Evolutionary conservation across 2,329 filamentous ascomycete species (phyloP).

Genomic region (Beauveria asiatica): DNA sequence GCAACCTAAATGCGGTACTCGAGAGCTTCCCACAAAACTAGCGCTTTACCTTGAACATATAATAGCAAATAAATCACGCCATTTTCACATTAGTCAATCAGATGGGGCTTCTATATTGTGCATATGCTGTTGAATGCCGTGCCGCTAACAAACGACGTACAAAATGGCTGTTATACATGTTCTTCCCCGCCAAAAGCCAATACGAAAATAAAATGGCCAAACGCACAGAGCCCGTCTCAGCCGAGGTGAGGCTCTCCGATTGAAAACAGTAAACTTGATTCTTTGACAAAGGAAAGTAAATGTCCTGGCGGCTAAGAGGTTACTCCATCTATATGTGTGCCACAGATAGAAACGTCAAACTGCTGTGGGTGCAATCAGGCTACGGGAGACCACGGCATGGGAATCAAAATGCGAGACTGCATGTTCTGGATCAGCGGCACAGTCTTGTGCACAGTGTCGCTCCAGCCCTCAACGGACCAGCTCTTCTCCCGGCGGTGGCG

Average conservation of each 20-base stretch:
- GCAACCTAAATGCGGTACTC: constrained; percentile 72
- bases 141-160: constrained; percentile 2
- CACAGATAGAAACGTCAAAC: constrained; percentile 3
- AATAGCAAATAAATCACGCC: neutral
- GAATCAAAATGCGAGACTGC: constrained; percentile 88
- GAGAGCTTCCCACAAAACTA: constrained; percentile 40
- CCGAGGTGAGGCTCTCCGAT: neutral
- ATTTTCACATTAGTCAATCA: neutral
- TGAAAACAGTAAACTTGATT: neutral
- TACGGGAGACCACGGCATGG: constrained; percentile 94
- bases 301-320: neutral
- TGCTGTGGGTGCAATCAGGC: constrained; percentile 39
- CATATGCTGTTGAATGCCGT: constrained; percentile 5
- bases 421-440: constrained; percentile 94
- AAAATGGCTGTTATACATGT: constrained; percentile 9
- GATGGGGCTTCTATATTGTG: neutral
- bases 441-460: constrained; percentile 95
- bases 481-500: constrained; percentile 86
- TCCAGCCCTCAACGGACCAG: constrained; percentile 93
- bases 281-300: constrained; percentile 6
- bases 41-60: neutral
- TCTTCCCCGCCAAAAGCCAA: neutral
- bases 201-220: neutral
- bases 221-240: neutral
- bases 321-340: constrained; percentile 8